These are phyloP conservation scores for Fistulina hepatica DNA, from an alignment of 1,284 basidiomycete species.

Conservation along the genomic window DNA sequence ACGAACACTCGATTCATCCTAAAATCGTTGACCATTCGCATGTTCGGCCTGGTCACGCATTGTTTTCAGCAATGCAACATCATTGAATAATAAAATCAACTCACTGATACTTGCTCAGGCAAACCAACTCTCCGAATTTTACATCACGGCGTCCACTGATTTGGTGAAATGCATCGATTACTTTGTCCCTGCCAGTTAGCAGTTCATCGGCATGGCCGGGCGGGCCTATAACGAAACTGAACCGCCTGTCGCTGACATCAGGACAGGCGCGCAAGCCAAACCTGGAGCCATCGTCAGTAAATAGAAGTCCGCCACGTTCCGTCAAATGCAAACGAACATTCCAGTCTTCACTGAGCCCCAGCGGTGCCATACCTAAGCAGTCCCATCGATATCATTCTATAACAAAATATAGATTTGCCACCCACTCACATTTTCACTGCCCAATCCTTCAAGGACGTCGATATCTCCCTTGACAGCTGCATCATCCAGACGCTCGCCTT, in stretches of 20 bases:
- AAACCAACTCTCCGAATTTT: conserved; percentile 22
- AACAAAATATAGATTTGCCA: not conserved
- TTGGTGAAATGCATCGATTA: conserved; percentile 23
- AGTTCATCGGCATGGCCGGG: not conserved
- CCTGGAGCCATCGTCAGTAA: not conserved
- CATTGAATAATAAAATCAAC: not conserved
- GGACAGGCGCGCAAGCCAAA: conserved; percentile 4
- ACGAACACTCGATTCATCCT: conserved; percentile 14
- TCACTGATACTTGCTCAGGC: conserved; percentile 18
- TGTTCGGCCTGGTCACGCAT: conserved; percentile 9
- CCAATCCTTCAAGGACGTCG: conserved; percentile 2
- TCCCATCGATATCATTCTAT: not conserved
- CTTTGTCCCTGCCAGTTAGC: conserved; percentile 14
- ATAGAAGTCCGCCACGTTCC: not conserved
- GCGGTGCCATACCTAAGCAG: conserved; percentile 6
- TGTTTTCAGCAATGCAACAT: not conserved
- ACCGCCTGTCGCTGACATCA: conserved; percentile 8
- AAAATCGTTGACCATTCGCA: conserved; percentile 13
- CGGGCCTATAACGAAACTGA: conserved; percentile 1
- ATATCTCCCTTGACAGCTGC: conserved; percentile 14
- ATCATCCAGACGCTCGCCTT: conserved; percentile 4
- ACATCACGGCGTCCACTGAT: conserved; percentile 24
- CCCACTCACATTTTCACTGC: not conserved
- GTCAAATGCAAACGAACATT: conserved; percentile 1
- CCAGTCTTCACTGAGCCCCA: conserved; percentile 7